Evolutionary conservation across 208 protist genomes (phyloP).

Genomic region (Trichomonas vaginalis): DNA sequence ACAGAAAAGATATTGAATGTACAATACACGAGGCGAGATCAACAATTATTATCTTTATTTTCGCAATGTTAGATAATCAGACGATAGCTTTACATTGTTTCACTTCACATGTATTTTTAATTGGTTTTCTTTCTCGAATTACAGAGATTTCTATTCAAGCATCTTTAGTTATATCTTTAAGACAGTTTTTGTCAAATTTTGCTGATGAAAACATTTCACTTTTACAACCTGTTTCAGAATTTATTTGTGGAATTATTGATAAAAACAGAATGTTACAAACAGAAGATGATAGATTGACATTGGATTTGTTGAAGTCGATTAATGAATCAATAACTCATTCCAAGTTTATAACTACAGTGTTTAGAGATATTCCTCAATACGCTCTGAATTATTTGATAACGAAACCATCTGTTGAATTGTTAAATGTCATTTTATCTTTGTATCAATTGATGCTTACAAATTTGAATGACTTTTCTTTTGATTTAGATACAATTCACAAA

Average conservation of each 20-base stretch:
- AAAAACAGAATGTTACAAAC: background rate
- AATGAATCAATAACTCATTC: background rate
- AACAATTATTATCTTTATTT: background rate
- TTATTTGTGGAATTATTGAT: background rate
- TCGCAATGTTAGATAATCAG: background rate
- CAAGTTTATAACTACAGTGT: background rate
- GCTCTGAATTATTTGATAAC: background rate
- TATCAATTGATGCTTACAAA: background rate
- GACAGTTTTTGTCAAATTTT: background rate
- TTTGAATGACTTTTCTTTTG: background rate
- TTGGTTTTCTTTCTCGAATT: background rate
- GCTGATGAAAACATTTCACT: background rate
- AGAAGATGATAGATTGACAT: background rate
- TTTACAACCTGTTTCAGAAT: background rate
- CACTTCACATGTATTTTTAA: background rate
- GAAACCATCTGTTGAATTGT: background rate
- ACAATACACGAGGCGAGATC: background rate
- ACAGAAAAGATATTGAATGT: background rate
- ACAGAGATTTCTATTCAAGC: background rate
- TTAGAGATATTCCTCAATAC: too few relatives aligned
- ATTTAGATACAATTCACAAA: background rate
- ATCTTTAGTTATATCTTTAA: background rate
- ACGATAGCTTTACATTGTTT: background rate
- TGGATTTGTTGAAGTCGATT: background rate
- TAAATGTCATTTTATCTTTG: background rate